Conservation (phyloP, 495 filamentous ascomycete species). For the Daldinia grandis region DNA sequence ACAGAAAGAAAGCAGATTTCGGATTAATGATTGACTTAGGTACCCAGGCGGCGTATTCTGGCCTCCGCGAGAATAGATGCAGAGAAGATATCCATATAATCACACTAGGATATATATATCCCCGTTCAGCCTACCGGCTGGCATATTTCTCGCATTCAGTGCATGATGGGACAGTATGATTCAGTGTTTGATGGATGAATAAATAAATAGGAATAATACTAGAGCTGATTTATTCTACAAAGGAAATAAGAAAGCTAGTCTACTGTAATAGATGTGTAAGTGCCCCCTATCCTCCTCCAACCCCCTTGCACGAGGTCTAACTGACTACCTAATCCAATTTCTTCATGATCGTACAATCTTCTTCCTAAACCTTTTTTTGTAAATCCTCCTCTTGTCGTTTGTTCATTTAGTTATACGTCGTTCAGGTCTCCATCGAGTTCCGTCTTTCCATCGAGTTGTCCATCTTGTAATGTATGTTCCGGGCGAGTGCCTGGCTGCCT, state of each 20-base stretch:
- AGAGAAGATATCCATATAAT: slow-evolving; percentile 2
- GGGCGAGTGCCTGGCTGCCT: too few species aligned
- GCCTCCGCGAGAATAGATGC: not conserved
- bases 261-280: slow-evolving; percentile 12
- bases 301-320: not conserved
- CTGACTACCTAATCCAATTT: not conserved
- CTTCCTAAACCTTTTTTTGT: not conserved
- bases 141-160: not conserved
- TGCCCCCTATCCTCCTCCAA: too few species aligned
- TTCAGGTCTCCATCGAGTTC: not conserved
- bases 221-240: not conserved
- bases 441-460: too few species aligned
- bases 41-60: not conserved
- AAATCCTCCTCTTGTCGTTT: not conserved
- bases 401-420: not conserved
- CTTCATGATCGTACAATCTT: not conserved
- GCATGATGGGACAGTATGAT: not conserved
- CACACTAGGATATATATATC: slow-evolving; percentile 1
- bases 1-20: slow-evolving; percentile 18
- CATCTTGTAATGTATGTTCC: too few species aligned
- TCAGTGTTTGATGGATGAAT: not conserved
- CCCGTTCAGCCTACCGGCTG: not conserved
- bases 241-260: slow-evolving; percentile 17
- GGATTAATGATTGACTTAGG: not conserved
- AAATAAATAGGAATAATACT: not conserved